Evolutionary conservation across 2,329 filamentous ascomycete genomes (phyloP).

Genomic region (Fusarium sp.): DNA sequence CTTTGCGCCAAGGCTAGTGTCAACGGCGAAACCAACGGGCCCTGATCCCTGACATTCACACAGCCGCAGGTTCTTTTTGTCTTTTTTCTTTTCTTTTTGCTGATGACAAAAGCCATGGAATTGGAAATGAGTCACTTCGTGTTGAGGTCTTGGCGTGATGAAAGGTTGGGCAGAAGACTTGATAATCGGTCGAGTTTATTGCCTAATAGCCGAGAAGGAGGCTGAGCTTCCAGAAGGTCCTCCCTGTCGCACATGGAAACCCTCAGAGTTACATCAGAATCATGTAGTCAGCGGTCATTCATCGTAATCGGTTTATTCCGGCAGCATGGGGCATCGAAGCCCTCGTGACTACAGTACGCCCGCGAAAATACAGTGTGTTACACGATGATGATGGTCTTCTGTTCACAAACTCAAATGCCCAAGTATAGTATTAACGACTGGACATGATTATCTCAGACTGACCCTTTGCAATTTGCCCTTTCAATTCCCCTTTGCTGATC

Average conservation of each 20-base stretch:
- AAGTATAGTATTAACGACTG: neutral
- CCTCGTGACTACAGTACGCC: conserved; percentile 9
- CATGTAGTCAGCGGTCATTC: neutral
- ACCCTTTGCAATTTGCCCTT: conserved; percentile 19
- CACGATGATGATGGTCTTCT: neutral
- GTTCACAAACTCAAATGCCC: conserved; percentile 2
- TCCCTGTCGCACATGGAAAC: neutral
- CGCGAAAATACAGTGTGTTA: conserved; percentile 10
- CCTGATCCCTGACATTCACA: conserved; percentile 22
- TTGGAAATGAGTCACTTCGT: conserved; percentile 34
- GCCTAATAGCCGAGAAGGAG: conserved; percentile 19
- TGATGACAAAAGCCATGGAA: conserved; percentile 29
- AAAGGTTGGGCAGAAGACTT: neutral
- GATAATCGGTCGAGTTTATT: conserved; percentile 3
- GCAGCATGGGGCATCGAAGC: conserved; percentile 6
- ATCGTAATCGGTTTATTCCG: neutral
- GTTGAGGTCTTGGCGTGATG: conserved; percentile 23
- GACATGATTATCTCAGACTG: neutral
- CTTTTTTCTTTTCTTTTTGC: conserved; percentile 1
- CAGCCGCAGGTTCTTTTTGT: neutral
- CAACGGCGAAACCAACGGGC: conserved; percentile 9
- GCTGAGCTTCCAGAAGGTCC: conserved; percentile 33
- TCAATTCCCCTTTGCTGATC: neutral
- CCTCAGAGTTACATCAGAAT: conserved; percentile 6
- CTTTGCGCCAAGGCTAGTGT: conserved; percentile 10